These are phyloP conservation scores for Chalciporus chontae DNA, from an alignment of 768 basidiomycete species.

Conservation along the genomic window DNA sequence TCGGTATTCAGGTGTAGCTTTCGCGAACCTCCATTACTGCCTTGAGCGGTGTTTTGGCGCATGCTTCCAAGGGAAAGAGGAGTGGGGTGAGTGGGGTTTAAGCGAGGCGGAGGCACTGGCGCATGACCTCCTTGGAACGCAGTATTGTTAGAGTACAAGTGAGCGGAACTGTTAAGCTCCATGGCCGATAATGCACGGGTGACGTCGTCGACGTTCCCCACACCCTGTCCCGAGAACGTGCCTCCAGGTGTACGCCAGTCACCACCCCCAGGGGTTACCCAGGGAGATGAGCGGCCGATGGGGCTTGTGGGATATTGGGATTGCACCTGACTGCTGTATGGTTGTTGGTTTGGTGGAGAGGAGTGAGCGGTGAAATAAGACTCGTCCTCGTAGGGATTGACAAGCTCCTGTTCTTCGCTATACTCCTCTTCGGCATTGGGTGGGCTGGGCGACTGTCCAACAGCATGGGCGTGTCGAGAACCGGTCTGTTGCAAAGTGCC, in stretches of 20 bases:
- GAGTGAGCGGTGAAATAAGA: conserved; percentile 49
- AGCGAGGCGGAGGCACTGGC: conserved; percentile 64
- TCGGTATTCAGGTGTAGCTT: conserved; percentile 62
- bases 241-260: conserved; percentile 56
- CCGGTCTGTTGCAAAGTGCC: conserved; percentile 61
- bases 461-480: conserved; percentile 29
- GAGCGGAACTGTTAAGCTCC: conserved; percentile 45
- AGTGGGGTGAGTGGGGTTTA: conserved; percentile 48
- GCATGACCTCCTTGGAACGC: conserved; percentile 43
- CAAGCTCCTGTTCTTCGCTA: conserved; percentile 39
- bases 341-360: conserved; percentile 39
- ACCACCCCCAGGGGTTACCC: conserved; percentile 48
- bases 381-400: conserved; percentile 50
- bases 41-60: conserved; percentile 39
- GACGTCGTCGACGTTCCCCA: conserved; percentile 63
- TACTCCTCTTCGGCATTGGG: conserved; percentile 59
- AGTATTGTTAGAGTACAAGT: conserved; percentile 27
- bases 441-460: conserved; percentile 41
- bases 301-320: conserved; percentile 51
- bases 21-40: conserved; percentile 36
- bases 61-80: conserved; percentile 38
- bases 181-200: conserved; percentile 68
- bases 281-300: conserved; percentile 63
- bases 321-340: conserved; percentile 33
- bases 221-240: conserved; percentile 27